Percentiles rank a stretch among this genome's conserved stretches.
Conservation (phyloP, 768 basidiomycete genomes). For the Thelephora ganbajun region DNA sequence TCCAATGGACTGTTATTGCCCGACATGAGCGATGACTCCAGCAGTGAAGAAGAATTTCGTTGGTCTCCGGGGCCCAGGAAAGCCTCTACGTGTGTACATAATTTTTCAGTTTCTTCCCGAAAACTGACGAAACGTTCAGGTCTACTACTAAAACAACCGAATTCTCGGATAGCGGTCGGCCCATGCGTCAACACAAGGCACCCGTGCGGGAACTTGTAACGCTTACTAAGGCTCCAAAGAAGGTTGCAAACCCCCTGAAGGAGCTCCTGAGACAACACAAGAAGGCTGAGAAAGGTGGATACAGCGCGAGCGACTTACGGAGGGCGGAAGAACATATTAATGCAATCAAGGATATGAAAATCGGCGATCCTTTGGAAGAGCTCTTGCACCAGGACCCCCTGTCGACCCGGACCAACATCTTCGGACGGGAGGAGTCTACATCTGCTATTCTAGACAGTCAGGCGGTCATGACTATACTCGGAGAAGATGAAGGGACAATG, state of each 20-base stretch:
- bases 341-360: background rate
- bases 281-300: too few species aligned
- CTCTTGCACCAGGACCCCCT: background rate
- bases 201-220: too few species aligned
- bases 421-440: background rate
- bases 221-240: too few species aligned
- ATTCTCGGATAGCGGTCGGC: too few species aligned
- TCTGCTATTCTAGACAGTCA: background rate
- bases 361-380: background rate
- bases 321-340: background rate
- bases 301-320: background rate
- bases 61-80: background rate
- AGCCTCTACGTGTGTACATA: background rate
- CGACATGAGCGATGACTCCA: background rate
- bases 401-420: background rate
- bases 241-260: too few species aligned
- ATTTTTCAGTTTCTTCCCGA: background rate
- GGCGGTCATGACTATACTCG: conserved; percentile 13
- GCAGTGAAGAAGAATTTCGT: background rate
- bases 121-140: background rate
- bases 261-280: too few species aligned
- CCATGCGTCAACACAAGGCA: too few species aligned
- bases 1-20: background rate
- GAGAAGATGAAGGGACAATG: conserved; percentile 15
- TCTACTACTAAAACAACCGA: background rate